Conservation (phyloP, 352 stramenopile genomes). For the Chloridella minuta region DNA sequence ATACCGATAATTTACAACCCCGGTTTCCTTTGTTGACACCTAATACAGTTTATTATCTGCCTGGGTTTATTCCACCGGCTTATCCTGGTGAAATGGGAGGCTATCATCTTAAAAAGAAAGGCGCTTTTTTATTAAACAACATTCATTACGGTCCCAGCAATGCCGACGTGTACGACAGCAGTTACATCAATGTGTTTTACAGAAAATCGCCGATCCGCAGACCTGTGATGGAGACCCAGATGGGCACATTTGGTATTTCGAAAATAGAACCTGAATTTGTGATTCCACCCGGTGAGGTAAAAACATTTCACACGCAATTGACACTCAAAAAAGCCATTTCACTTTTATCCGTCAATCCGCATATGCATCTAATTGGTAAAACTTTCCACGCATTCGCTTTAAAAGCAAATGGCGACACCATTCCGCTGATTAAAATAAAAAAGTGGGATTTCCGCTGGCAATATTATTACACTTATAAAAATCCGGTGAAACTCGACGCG, state of each 20-base stretch:
- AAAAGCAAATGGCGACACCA: neutral
- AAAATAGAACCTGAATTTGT: neutral
- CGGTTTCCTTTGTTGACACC: neutral
- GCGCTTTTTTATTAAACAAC: constrained; percentile 1
- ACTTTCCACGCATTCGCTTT: neutral
- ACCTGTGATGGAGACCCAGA: neutral
- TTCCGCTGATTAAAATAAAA: neutral
- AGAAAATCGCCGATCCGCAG: neutral
- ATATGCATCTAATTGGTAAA: neutral
- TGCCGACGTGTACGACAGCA: neutral
- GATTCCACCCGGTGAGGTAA: neutral
- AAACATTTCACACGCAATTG: neutral
- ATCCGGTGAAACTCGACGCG: neutral
- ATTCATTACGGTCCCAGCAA: neutral
- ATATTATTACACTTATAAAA: neutral
- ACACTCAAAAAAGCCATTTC: neutral
- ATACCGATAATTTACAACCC: neutral
- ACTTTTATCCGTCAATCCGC: neutral
- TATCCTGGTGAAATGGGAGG: neutral
- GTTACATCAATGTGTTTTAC: neutral
- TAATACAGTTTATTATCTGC: neutral
- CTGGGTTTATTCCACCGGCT: neutral
- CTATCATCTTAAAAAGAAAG: neutral
- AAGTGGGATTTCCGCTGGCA: neutral
- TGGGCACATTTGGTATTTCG: neutral